Percentiles rank a stretch among this genome's conserved stretches.
Conservation (phyloP, 2,329 filamentous ascomycete genomes). For the Cylindrodendrum hubeiense region DNA sequence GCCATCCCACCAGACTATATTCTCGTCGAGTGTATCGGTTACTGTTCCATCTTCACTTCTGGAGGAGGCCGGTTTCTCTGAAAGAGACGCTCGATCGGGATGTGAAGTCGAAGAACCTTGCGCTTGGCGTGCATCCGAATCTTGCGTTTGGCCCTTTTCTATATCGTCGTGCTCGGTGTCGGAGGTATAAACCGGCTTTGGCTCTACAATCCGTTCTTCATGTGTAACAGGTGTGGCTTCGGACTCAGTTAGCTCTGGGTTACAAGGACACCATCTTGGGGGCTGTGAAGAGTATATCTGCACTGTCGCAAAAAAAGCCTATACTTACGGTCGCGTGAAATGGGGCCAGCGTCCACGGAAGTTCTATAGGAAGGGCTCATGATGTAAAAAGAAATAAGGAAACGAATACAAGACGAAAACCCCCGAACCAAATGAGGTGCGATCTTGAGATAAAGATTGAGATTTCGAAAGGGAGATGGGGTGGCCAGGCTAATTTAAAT, state of each 20-base stretch:
- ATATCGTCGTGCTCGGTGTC: not conserved
- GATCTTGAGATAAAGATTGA: constrained; percentile 7
- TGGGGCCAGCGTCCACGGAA: not conserved
- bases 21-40: not conserved
- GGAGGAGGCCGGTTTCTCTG: not conserved
- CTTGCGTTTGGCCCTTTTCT: not conserved
- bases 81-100: not conserved
- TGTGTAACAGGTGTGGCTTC: constrained; percentile 6
- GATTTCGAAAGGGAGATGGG: constrained; percentile 19
- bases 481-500: constrained; percentile 27
- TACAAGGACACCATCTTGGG: not conserved
- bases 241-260: not conserved
- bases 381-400: not conserved
- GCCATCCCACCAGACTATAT: constrained; percentile 69
- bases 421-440: constrained; percentile 19
- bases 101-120: not conserved
- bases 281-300: not conserved
- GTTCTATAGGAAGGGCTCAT: not conserved
- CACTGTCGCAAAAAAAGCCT: not conserved
- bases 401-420: constrained; percentile 2
- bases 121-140: not conserved
- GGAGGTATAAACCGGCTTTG: not conserved
- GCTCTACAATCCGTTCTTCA: not conserved
- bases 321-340: constrained; percentile 4
- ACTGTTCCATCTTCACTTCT: not conserved